Conservation (phyloP, 2,329 filamentous ascomycete species). For the Diplodia corticola region DNA sequence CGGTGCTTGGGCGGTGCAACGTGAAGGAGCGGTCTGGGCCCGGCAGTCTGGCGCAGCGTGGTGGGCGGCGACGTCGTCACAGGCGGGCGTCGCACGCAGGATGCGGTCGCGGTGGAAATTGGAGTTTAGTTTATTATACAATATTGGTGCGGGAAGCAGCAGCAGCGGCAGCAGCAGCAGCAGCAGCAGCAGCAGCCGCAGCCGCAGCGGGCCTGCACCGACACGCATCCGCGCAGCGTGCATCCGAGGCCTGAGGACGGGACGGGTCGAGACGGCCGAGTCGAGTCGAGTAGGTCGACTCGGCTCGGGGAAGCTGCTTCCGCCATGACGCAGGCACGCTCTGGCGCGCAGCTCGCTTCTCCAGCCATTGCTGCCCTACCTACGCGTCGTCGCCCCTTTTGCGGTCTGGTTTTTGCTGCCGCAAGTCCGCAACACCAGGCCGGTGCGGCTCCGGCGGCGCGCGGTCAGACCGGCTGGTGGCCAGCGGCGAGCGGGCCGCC, state of each 20-base stretch:
- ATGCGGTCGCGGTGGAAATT: conserved; percentile 4
- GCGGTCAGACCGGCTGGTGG: conserved; percentile 15
- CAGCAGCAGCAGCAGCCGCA: background rate
- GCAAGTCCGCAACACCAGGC: background rate
- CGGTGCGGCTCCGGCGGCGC: background rate
- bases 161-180: background rate
- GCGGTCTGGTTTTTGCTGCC: conserved; percentile 9
- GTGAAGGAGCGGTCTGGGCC: conserved; percentile 24
- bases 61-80: background rate
- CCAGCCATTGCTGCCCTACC: background rate
- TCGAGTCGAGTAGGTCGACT: background rate
- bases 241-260: background rate
- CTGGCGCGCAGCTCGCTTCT: background rate
- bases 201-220: background rate
- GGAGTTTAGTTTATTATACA: background rate
- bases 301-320: conserved; percentile 14
- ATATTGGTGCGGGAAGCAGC: background rate
- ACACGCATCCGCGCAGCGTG: background rate
- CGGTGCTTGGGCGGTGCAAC: conserved; percentile 10
- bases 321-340: conserved; percentile 19
- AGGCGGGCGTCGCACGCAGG: conserved; percentile 7
- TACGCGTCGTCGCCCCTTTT: conserved; percentile 1
- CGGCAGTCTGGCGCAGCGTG: conserved; percentile 13
- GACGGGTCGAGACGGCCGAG: background rate
- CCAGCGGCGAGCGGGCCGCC: background rate